Base-by-base conservation (phyloP, 2,329 filamentous ascomycete species). In the Alternaria sp. region DNA sequence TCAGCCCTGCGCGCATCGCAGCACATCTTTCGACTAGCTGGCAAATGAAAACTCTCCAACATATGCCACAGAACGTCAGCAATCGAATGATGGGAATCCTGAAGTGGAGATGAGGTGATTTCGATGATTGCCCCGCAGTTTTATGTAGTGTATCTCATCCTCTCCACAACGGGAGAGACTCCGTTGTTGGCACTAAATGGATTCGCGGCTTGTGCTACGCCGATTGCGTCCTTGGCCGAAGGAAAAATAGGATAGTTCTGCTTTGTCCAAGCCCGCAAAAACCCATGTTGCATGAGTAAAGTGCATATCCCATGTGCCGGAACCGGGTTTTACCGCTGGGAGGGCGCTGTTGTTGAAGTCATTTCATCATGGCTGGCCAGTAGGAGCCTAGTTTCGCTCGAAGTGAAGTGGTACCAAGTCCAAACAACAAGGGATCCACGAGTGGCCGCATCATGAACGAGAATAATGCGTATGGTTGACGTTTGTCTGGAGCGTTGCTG, bases 341-440 rank as follows among this genome's bases (percentile, higher is more conserved):
- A 47, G 36, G 47, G 42, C 56, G 55, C 47, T 63, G 52, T 24
- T 53, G 46, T 57, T 46, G n/a, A 64, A 71, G 72, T 75, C 72
- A 69, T 75, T 68, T 68, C 74, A 75, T 76, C 74, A 76, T 76
- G 61, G 62, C 44, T 59, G 61, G 52, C 68, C 68, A 65, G 63
- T 73, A 70, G 59, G 42, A 73, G 72, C 60, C 54, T 69, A 70
- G 72, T 66, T 51, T 57, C 48, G 51, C 52, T 60, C 51, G 47
- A 56, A 59, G 59, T 59, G 59, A 64, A 63, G 55, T 63, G 39
- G 61, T 66, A 64, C 67, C 59, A 67, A 60, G 63, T 63, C 64
- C 51, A 64, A 66, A 62, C 59, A 65, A 67, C 65, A 68, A 66
- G 69, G 64, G 49, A 67, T 68, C 61, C 60, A 56, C 57, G 62